phyloP scores from a whole-genome alignment of 2,329 filamentous ascomycete genomes.

The Scorias spongiosa region DNA sequence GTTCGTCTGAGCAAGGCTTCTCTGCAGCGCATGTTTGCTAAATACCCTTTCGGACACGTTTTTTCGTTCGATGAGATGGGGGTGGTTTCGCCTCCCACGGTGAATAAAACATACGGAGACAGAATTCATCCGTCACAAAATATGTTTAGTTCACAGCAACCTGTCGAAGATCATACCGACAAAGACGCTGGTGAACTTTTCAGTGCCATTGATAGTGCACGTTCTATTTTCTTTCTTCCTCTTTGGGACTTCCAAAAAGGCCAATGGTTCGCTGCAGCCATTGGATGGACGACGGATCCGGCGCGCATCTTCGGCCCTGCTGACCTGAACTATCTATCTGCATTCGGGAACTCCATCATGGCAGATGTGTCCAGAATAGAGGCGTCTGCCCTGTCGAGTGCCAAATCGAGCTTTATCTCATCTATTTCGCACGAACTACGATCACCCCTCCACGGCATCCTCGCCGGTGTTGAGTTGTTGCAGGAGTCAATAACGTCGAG shows the following conservation, averaged over 20 bases:
- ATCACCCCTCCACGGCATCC: constrained; percentile 31
- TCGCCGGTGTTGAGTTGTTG: constrained; percentile 33
- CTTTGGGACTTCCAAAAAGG: constrained; percentile 32
- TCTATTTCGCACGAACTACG: constrained; percentile 39
- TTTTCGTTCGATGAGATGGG: background rate
- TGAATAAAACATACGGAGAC: background rate
- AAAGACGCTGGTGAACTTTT: constrained; percentile 6
- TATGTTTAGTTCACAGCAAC: background rate
- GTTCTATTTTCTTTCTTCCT: constrained; percentile 34
- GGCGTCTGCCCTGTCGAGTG: constrained; percentile 26
- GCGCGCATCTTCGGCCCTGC: constrained; percentile 20
- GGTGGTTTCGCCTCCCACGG: background rate
- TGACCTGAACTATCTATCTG: constrained; percentile 24
- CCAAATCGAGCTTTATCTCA: constrained; percentile 38
- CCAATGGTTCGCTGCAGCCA: constrained; percentile 28
- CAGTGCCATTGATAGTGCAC: constrained; percentile 11
- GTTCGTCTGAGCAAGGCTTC: background rate
- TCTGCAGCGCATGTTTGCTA: background rate
- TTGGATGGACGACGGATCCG: constrained; percentile 27
- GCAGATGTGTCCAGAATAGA: constrained; percentile 26
- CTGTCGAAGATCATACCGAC: background rate
- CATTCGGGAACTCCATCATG: constrained; percentile 29
- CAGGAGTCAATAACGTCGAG: constrained; percentile 24
- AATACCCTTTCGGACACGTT: background rate
- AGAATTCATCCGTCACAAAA: background rate